These are phyloP conservation scores for Sanghuangporus baumii DNA, from an alignment of 1,284 basidiomycete species.

Conservation along the genomic window DNA sequence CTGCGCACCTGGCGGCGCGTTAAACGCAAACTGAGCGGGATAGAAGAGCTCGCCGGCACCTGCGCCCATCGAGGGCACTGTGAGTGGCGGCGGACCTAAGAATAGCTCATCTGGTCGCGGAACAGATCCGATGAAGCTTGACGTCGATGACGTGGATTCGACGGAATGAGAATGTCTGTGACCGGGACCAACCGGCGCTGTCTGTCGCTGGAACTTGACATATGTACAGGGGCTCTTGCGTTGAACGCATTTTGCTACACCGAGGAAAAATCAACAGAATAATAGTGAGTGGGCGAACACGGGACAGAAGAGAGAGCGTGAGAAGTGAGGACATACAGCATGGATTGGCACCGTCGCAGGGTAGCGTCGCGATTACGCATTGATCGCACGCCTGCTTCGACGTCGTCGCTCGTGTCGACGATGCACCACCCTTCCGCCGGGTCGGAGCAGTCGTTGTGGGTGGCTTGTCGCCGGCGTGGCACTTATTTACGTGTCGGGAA, in stretches of 20 bases:
- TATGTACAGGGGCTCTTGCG: slow-evolving; percentile 77
- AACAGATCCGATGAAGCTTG: slow-evolving; percentile 5
- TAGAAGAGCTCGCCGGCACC: slow-evolving; percentile 13
- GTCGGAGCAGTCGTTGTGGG: slow-evolving; percentile 36
- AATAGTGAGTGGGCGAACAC: neutral
- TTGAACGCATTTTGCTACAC: slow-evolving; percentile 68
- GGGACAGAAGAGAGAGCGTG: slow-evolving; percentile 9
- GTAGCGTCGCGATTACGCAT: slow-evolving; percentile 74
- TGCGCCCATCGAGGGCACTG: slow-evolving; percentile 15
- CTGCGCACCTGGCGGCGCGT: slow-evolving; percentile 7
- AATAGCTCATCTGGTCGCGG: slow-evolving; percentile 19
- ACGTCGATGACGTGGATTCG: slow-evolving; percentile 8
- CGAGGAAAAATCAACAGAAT: neutral
- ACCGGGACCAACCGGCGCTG: slow-evolving; percentile 68
- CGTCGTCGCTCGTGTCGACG: slow-evolving; percentile 64
- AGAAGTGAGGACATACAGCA: slow-evolving; percentile 43
- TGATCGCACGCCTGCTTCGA: slow-evolving; percentile 83
- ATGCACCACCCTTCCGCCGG: slow-evolving; percentile 51
- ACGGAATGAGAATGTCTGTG: slow-evolving; percentile 29
- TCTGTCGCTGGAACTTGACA: slow-evolving; percentile 81
- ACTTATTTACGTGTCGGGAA: slow-evolving; percentile 86
- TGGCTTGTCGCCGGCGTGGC: slow-evolving; percentile 72
- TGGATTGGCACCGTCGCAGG: slow-evolving; percentile 78
- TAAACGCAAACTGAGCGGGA: slow-evolving; percentile 15
- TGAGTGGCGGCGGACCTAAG: slow-evolving; percentile 16